Base-by-base conservation (phyloP, 2,329 filamentous ascomycete species). In the Colletotrichum lindemuthianum region DNA sequence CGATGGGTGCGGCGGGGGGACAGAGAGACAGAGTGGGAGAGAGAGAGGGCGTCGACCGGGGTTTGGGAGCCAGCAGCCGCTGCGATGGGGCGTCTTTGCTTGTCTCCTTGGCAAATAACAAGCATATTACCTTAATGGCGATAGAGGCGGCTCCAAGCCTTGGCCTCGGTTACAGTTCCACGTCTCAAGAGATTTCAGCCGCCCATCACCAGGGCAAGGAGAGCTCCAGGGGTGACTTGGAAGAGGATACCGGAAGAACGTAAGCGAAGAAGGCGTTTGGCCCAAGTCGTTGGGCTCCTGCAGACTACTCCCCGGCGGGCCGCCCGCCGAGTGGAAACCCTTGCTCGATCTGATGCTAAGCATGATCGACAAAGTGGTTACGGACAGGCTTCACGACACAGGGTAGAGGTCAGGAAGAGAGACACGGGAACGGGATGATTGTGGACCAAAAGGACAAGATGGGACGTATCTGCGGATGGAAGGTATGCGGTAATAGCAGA, bases 101-200 rank as follows among this genome's bases (percentile, higher is more conserved):
- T n/a, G 24, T 51, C 56, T 24, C 24, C 24, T 24, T 24, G 24
- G 24, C 5, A 4, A 24, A 24, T 24, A 45, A 59, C 53, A 48
- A 58, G 53, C 53, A 63, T 58, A 58, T 15, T 49, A 65, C 43
- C 49, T 64, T 60, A 45, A 53, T 45, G 33, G 37, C 50, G 24
- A 50, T 40, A 65, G 51, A 41, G 39, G 32, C 32, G 8, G 45
- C 37, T 12, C 50, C 34, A 34, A 10, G 45, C 33, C 36, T 10
- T 39, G 57, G 15, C 13, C 44, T 65, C 61, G 61, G 40, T 61
- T 65, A 32, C 57, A 61, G 61, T 65, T 65, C 61, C 61, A 65
- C 24, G 51, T 65, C 12, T 40, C 33, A 10, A 54, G 50, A 56
- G 43, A 45, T 8, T 33, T 40, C 50, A 15, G 16, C 13, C n/a